Conservation (phyloP, 495 filamentous ascomycete species). For the Aspergillus hancockii region DNA sequence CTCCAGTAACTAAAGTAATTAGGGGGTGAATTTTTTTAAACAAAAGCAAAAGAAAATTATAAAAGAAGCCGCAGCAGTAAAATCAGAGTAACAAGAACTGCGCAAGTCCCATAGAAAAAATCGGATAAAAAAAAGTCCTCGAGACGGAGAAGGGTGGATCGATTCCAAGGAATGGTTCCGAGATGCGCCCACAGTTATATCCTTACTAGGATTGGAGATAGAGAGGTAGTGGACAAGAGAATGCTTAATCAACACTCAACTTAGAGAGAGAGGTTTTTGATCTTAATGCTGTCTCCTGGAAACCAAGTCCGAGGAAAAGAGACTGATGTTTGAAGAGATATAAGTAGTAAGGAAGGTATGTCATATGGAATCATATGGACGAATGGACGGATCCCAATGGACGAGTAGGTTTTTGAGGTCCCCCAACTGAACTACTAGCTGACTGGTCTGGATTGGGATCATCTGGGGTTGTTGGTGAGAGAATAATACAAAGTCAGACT, state of each 20-base stretch:
- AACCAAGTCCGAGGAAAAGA: background rate
- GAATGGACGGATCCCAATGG: background rate
- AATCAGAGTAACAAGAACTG: background rate
- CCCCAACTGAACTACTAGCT: background rate
- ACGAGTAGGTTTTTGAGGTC: background rate
- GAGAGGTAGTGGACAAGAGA: background rate
- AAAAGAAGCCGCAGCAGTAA: slow-evolving; percentile 2
- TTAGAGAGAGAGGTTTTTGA: background rate
- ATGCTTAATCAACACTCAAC: background rate
- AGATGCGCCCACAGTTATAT: slow-evolving; percentile 23
- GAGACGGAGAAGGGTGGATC: slow-evolving; percentile 15
- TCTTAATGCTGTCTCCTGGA: background rate
- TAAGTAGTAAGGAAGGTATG: background rate
- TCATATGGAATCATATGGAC: slow-evolving; percentile 5
- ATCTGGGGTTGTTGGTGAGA: slow-evolving; percentile 18
- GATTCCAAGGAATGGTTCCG: slow-evolving; percentile 22
- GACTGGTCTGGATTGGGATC: slow-evolving; percentile 21
- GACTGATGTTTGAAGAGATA: background rate
- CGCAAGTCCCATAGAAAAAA: slow-evolving; percentile 8
- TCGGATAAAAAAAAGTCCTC: slow-evolving; percentile 13
- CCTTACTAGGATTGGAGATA: background rate
- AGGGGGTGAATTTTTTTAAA: background rate
- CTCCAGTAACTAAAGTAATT: slow-evolving; percentile 8
- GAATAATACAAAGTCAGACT: background rate
- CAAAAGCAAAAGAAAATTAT: slow-evolving; percentile 7